Evolutionary conservation across 1,139 yeast genomes (phyloP).

Genomic region (Yamadazyma atlantica): DNA sequence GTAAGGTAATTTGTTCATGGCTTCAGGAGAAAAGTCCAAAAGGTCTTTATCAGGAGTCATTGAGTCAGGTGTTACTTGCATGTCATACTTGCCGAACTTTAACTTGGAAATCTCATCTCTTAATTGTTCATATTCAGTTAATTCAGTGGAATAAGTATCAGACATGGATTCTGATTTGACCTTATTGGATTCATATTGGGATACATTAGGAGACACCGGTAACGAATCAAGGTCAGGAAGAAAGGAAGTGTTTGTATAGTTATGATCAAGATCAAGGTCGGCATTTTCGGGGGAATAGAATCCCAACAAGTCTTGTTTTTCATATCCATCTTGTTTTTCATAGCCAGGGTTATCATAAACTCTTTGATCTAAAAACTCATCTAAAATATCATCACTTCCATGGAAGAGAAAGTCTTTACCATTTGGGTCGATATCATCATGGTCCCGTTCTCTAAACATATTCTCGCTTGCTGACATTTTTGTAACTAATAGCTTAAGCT

Average conservation of each 20-base stretch:
- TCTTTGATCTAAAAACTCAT: slow-evolving; percentile 59
- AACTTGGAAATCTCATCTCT: slow-evolving; percentile 54
- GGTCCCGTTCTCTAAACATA: too few species aligned
- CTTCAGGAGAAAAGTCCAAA: slow-evolving; percentile 37
- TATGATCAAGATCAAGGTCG: slow-evolving; percentile 41
- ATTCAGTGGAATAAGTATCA: slow-evolving; percentile 2
- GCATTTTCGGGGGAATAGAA: slow-evolving; percentile 6
- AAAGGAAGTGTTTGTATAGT: background rate
- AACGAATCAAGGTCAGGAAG: background rate
- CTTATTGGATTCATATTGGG: background rate
- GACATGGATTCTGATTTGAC: background rate
- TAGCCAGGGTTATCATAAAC: slow-evolving; percentile 43
- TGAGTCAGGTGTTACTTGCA: slow-evolving; percentile 39
- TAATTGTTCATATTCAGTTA: slow-evolving; percentile 40
- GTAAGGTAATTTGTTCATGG: slow-evolving; percentile 54
- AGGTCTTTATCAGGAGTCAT: slow-evolving; percentile 31
- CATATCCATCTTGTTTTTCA: too few species aligned
- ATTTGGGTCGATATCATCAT: too few species aligned
- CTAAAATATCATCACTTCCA: slow-evolving; percentile 44
- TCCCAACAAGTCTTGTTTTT: slow-evolving; percentile 14
- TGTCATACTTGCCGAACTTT: slow-evolving; percentile 53
- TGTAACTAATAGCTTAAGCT: too few species aligned
- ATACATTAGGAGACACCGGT: background rate
- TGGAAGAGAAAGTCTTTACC: too few species aligned
- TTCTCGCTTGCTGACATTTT: too few species aligned